A percentile compares a stretch with the other conserved stretches of the same genome.
Conservation (phyloP, 306 rosid genomes). For the Hippophae tibetana region DNA sequence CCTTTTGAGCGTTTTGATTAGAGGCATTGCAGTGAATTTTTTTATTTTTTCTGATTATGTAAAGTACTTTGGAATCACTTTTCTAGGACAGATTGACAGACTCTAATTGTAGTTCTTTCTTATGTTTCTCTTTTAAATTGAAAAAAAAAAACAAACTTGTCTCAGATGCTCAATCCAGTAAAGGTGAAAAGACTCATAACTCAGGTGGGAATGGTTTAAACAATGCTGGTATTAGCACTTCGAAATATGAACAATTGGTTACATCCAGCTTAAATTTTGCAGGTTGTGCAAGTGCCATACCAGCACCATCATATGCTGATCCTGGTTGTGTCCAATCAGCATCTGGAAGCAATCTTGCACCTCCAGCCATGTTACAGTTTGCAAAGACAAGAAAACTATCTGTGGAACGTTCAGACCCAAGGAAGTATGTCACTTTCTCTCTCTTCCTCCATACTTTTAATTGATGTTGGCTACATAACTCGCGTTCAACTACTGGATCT, state of each 20-base stretch:
- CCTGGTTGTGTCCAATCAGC: conserved; percentile 38
- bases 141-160: conserved; percentile 16
- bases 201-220: conserved; percentile 33
- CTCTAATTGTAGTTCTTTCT: conserved; percentile 1
- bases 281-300: conserved; percentile 44
- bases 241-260: conserved; percentile 20
- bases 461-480: background rate
- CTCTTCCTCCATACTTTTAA: conserved; percentile 2
- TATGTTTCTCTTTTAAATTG: conserved; percentile 18
- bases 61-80: background rate
- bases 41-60: conserved; percentile 1
- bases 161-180: conserved; percentile 50
- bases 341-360: conserved; percentile 36
- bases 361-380: conserved; percentile 53
- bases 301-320: conserved; percentile 31
- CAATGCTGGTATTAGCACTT: conserved; percentile 19
- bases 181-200: conserved; percentile 31
- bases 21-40: background rate
- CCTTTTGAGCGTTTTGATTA: background rate
- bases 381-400: conserved; percentile 52
- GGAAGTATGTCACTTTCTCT: conserved; percentile 41
- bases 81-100: background rate
- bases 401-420: conserved; percentile 43
- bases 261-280: conserved; percentile 26
- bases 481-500: background rate